Evolutionary conservation across 495 filamentous ascomycete species (phyloP), one percentile per base, ranked within the genome.

Genomic region (Recurvomyces mirabilis): DNA sequence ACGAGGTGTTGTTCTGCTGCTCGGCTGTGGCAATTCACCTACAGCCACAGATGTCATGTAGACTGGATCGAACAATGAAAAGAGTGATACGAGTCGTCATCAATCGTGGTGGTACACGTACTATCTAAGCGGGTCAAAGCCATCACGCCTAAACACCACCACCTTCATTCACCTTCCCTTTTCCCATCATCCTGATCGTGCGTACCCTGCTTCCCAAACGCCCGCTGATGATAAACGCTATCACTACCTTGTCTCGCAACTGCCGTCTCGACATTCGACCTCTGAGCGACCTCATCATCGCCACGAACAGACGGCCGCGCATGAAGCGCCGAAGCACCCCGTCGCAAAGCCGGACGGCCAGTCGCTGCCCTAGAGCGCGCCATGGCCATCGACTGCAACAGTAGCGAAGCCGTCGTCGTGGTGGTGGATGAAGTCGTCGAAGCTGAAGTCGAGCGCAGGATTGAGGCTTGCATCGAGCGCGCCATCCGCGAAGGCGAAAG

Each of bases 291-390:
- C 24, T 34, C 49, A 18, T 3, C 11, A n/a, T n/a, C n/a, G n/a
- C n/a, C n/a, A n/a, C n/a, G n/a, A 9, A 29, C 28, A 18, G 35
- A 31, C 30, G 38, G 24, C 49, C 39, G 46, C 39, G 14, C n/a
- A n/a, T n/a, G 38, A 35, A 43, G 45, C 51, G 51, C 51, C 36
- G 20, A 31, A 53, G 51, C 51, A 46, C 51, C 46, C 40, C 41
- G 45, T 39, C 18, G 33, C 32, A 15, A 17, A 35, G 38, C 21
- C 25, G 14, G 40, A 33, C 33, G 47, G 51, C 51, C 26, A 45
- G 51, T 54, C 51, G 51, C 51, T 54, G 51, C 51, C 31, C 41
- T 54, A 50, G 15, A 43, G 43, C 47, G 51, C 51, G 51, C 51
- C 51, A 54, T 20, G 33, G 51, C 51, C 46, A 33, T 40, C 39